Evolutionary conservation across 805 yeast species (phyloP).

Genomic region (Starmerella bombi): DNA sequence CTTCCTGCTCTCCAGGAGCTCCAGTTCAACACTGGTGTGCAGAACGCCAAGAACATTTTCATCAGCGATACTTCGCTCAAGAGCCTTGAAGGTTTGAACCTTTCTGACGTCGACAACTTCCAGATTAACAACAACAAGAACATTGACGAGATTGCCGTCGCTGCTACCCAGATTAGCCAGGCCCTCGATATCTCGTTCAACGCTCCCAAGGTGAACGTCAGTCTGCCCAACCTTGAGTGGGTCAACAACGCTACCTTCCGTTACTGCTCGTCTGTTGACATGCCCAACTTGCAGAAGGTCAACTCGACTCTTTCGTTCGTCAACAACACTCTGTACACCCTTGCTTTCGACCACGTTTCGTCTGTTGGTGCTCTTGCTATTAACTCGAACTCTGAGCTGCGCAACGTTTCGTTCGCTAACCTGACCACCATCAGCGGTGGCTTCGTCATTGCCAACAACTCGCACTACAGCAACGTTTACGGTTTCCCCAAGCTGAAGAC

Average conservation of each 20-base stretch:
- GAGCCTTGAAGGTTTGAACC: conserved; percentile 31
- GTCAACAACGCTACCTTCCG: conserved; percentile 84
- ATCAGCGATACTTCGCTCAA: conserved; percentile 33
- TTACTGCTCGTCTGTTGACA: conserved; percentile 59
- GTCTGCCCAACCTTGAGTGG: conserved; percentile 45
- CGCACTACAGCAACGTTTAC: conserved; percentile 46
- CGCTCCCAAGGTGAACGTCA: conserved; percentile 57
- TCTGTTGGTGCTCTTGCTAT: conserved; percentile 63
- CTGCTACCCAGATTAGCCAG: conserved; percentile 59
- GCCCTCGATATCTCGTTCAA: conserved; percentile 72
- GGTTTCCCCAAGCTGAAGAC: conserved; percentile 64
- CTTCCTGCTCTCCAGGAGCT: conserved; percentile 69
- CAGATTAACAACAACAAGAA: conserved; percentile 83
- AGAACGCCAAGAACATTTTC: conserved; percentile 55
- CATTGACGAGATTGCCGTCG: conserved; percentile 50
- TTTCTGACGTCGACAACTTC: conserved; percentile 28
- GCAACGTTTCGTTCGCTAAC: conserved; percentile 51
- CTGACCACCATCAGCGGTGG: conserved; percentile 83
- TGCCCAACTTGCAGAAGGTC: conserved; percentile 53
- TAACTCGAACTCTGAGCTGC: conserved; percentile 59
- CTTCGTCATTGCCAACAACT: conserved; percentile 77
- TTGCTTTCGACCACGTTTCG: conserved; percentile 36
- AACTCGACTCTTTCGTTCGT: conserved; percentile 75
- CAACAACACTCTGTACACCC: conserved; percentile 43
- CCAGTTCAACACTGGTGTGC: conserved; percentile 57